Evolutionary conservation across 305 asterid genomes (phyloP), one percentile per base, ranked within the genome.

Genomic region (Ilex paraguariensis): DNA sequence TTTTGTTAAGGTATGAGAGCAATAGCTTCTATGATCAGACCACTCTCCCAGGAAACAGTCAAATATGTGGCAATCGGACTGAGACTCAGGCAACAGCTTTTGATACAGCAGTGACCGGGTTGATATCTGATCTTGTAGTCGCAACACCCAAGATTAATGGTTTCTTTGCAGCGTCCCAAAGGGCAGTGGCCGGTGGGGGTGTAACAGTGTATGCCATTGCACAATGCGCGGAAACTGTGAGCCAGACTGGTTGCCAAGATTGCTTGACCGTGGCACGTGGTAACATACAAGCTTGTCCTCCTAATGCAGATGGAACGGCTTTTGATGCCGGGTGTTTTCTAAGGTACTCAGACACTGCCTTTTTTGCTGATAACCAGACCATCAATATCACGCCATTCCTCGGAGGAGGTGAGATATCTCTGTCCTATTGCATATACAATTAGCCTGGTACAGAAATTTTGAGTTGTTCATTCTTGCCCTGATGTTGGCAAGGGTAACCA

Each of bases 271-370:
- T 80, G 13, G 95, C 91, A 0, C 66, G 65, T n/a, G 64, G 75
- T 21, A 87, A 88, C 74, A 79, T 91, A 74, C 69, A 79, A n/a
- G 77, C 86, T 11, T 91, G 98, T 77, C 73, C 90, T 65, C 87
- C 88, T 6, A 66, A 65, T 73, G 75, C 90, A 1, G 87, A 84
- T 46, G 96, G 91, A 17, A 83, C 92, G 63, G 84, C 96, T 32
- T 17, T 81, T 15, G 95, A 88, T 73, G 86, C 88, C 4, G 95
- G 80, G 5, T 91, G 95, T 51, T 91, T 86, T 31, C 63, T 86
- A 55, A 70, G 98, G 70, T 91, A 79, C 63, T 91, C 98, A 0
- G 75, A 59, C 50, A 64, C 77, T 2, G 72, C 84, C 0, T 88
- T 91, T 63, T 88, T 88, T 44, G 62, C 85, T 16, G 82, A 77